Conservation (phyloP, 257 asterid genomes). For the Misopates orontium region DNA sequence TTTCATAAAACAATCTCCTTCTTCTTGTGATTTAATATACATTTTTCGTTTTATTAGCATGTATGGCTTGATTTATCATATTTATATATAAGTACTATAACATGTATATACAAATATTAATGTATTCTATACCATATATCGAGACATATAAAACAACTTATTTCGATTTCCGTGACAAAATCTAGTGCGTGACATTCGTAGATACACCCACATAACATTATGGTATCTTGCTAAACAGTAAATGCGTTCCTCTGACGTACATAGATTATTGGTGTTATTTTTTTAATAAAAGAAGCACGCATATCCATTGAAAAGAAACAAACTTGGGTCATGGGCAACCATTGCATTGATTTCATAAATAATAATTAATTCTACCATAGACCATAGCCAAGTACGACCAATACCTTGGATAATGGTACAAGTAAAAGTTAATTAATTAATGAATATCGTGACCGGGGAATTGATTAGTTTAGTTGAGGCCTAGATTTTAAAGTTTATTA, state of each 20-base stretch:
- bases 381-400: not conserved
- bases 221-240: too few relatives aligned
- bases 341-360: not conserved
- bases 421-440: slow-evolving; percentile 5
- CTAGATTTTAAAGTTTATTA: not conserved
- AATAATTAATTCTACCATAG: not conserved
- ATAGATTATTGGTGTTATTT: not conserved
- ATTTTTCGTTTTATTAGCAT: too few relatives aligned
- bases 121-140: not conserved
- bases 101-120: too few relatives aligned
- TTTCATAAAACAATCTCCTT: too few relatives aligned
- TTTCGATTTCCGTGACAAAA: not conserved
- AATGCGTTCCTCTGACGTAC: slow-evolving; percentile 10
- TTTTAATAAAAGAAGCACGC: not conserved
- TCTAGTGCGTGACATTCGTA: not conserved
- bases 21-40: too few relatives aligned
- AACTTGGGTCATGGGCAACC: slow-evolving; percentile 23
- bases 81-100: too few relatives aligned
- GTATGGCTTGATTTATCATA: too few relatives aligned
- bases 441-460: not conserved
- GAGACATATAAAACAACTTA: not conserved
- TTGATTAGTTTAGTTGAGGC: not conserved
- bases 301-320: slow-evolving; percentile 2
- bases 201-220: not conserved
- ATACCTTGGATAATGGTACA: not conserved